These are phyloP conservation scores for Moniliella sp. DNA, from an alignment of 1,284 basidiomycete species.

Conservation along the genomic window DNA sequence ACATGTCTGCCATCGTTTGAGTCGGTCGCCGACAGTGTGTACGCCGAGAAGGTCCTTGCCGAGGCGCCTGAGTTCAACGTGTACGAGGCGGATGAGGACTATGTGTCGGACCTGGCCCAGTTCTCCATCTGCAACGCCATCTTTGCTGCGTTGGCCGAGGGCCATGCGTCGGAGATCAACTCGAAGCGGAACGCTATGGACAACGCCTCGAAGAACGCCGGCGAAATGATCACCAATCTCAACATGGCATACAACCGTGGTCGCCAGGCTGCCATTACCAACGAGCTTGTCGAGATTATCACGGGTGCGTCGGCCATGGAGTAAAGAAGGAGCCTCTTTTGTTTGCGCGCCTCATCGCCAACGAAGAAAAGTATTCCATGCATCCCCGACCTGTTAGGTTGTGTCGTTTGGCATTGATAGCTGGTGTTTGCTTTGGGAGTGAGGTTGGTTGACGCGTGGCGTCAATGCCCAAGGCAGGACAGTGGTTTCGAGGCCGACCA, in stretches of 20 bases:
- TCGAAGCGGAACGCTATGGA: constrained; percentile 81
- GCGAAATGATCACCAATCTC: constrained; percentile 34
- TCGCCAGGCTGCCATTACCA: constrained; percentile 91
- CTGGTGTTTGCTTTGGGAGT: no score
- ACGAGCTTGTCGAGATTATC: constrained; percentile 82
- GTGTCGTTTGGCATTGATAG: no score
- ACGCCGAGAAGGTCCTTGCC: constrained; percentile 29
- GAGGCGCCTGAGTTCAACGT: constrained; percentile 40
- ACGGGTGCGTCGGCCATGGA: constrained; percentile 53
- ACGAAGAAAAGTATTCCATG: no score
- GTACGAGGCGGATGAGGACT: constrained; percentile 41
- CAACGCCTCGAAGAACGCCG: constrained; percentile 93
- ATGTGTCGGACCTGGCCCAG: constrained; percentile 76
- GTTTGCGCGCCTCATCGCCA: no score
- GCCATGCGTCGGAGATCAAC: constrained; percentile 81
- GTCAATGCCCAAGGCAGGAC: no score
- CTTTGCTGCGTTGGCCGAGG: constrained; percentile 80
- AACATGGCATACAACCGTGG: constrained; percentile 60
- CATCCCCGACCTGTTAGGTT: no score
- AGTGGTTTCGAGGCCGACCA: no score
- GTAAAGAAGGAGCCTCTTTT: no score
- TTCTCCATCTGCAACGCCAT: constrained; percentile 91
- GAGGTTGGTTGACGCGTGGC: no score
- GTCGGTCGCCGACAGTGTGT: constrained; percentile 50
- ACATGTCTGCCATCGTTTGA: constrained; percentile 81